Evolutionary conservation across 768 basidiomycete genomes (phyloP).

Genomic region (Termitomyces sp.): DNA sequence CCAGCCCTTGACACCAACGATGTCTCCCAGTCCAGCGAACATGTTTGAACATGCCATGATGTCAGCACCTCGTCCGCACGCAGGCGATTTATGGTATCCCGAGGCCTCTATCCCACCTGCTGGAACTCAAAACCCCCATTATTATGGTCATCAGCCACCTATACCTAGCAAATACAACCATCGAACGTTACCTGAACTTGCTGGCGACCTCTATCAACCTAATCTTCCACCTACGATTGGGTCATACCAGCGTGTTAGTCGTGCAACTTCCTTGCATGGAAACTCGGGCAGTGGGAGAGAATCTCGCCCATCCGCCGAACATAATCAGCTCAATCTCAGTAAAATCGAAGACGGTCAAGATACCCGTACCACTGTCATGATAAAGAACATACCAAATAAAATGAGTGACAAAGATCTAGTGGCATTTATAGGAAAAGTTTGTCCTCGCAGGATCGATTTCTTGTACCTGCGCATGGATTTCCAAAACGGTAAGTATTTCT

Average conservation of each 20-base stretch:
- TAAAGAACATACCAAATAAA: constrained; percentile 92
- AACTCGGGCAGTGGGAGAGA: constrained; percentile 2
- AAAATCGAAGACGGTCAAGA: constrained; percentile 76
- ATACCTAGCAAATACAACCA: background rate
- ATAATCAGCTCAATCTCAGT: constrained; percentile 56
- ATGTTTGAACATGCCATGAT: constrained; percentile 27
- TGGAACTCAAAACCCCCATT: constrained; percentile 3
- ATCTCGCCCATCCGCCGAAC: constrained; percentile 21
- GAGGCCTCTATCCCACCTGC: constrained; percentile 6
- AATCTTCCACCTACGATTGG: constrained; percentile 1
- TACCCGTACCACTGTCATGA: constrained; percentile 83
- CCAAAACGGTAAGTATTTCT: constrained; percentile 54
- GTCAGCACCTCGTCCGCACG: constrained; percentile 6
- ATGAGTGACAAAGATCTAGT: constrained; percentile 76
- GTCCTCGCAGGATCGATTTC: constrained; percentile 79
- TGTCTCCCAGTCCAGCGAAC: constrained; percentile 11
- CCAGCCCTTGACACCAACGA: constrained; percentile 5
- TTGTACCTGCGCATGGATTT: constrained; percentile 88
- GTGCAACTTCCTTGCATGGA: background rate
- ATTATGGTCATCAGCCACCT: constrained; percentile 10
- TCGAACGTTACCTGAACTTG: constrained; percentile 4
- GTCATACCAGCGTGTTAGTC: constrained; percentile 1
- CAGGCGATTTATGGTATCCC: constrained; percentile 13
- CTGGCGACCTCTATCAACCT: background rate
- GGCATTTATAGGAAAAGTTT: constrained; percentile 65